A percentile compares a stretch with the other conserved stretches of the same genome.
phyloP scores from a whole-genome alignment of 805 yeast genomes.

The Geotrichum ghanense region DNA sequence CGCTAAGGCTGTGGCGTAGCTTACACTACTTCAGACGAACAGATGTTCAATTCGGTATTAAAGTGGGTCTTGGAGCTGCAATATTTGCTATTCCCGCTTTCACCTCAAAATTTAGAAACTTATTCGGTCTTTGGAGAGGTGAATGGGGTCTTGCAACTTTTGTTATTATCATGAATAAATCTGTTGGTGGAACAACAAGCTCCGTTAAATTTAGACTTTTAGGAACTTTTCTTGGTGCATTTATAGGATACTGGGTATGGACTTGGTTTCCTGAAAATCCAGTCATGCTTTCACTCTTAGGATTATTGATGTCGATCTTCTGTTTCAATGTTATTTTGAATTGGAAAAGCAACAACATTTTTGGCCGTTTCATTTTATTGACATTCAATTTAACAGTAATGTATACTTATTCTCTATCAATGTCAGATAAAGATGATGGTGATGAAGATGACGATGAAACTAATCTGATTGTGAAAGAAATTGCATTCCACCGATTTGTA shows the following conservation, averaged over 20 bases:
- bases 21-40: slow-evolving; percentile 44
- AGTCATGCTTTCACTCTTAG: slow-evolving; percentile 39
- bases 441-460: slow-evolving; percentile 60
- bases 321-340: slow-evolving; percentile 47
- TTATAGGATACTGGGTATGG: slow-evolving; percentile 52
- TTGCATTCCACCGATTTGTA: slow-evolving; percentile 67
- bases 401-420: slow-evolving; percentile 59
- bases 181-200: slow-evolving; percentile 75
- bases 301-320: slow-evolving; percentile 29
- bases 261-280: slow-evolving; percentile 43
- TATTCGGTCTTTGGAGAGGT: slow-evolving; percentile 56
- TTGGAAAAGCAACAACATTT: slow-evolving; percentile 43
- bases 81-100: slow-evolving; percentile 58
- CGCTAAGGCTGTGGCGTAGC: slow-evolving; percentile 25
- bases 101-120: slow-evolving; percentile 39
- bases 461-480: slow-evolving; percentile 54
- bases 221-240: slow-evolving; percentile 68
- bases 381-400: slow-evolving; percentile 72
- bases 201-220: slow-evolving; percentile 40
- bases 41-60: slow-evolving; percentile 66
- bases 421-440: slow-evolving; percentile 37
- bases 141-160: slow-evolving; percentile 83
- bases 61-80: slow-evolving; percentile 72
- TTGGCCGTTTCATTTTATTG: slow-evolving; percentile 48
- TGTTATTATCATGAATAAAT: slow-evolving; percentile 74